Base-by-base conservation (phyloP, 179 eudicot species). In the Nepenthes alata region DNA sequence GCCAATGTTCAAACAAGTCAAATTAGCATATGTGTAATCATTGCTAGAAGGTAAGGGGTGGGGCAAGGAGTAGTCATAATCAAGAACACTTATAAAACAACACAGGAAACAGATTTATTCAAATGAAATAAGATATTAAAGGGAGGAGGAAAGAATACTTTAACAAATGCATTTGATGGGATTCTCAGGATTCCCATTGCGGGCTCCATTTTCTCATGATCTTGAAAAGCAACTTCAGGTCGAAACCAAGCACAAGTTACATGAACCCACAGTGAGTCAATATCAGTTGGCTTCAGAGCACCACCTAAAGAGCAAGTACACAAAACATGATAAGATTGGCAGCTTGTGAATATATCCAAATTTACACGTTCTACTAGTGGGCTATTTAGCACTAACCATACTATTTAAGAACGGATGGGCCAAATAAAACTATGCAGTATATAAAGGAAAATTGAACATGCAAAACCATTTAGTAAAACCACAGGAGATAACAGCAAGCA, bases 221-320 rank as follows among this genome's bases (percentile, higher is more conserved):
- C 81, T 60, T 58, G n/a, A 60, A 93, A 89, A 61, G 81, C 77
- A 76, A 89, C 77, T 79, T 93, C 98, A 38, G 98, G 96, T 55
- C 76, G 82, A 70, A 86, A 93, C 96, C 98, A 93, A 58, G 96
- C 98, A 81, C 98, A 93, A 50, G 88, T 86, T 65, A 89, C 88
- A 72, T 93, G 98, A 67, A 93, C 96, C 98, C 98, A 93, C 68
- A 93, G 74, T 67, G 63, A 49, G 60, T 83, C 84, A 38, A 86
- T 59, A 69, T 89, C 95, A 60, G 95, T 86, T 48, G 98, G 98
- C 78, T 93, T 93, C 68, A 93, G 61, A 57, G 98, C 96, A 71
- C 98, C 98, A 45, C 98, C 98, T 93, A 69, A 53, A 62, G 37
- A 74, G 44, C 45, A 71, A 70, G 50, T 3, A 52, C 36, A 49